Base-by-base conservation (phyloP, 129 eudicot species). In the Smallanthus sonchifolius region DNA sequence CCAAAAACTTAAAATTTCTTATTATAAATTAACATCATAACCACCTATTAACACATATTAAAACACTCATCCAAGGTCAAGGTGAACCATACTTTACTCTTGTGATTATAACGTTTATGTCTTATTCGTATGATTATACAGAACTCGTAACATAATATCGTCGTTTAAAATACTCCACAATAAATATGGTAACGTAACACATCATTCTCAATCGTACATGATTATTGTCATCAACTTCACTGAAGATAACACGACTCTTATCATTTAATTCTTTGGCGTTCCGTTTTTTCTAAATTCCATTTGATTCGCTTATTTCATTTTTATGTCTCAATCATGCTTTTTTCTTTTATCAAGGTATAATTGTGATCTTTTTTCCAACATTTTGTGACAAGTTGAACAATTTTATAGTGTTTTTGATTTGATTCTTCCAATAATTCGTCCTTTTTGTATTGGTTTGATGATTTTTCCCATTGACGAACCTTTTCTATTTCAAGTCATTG, bases 341-440 rank as follows among this genome's bases (percentile, higher is more conserved):
- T 68, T 19, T 20, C 10, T 75, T 57, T 77, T 59, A 59, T 77
- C 81, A 45, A 69, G 65, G 69, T 69, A 70, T 70, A 69, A 44
- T 67, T n/a, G 32, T 61, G 69, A 38, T 35, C 17, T 70, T 47
- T 69, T 70, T 61, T 69, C 64, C 37, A 60, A 47, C 76, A 38
- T 70, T 77, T 77, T 70, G 56, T 60, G 76, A 38, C 81, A 77
- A 77, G 71, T 77, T 60, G 81, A 70, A 36, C 24, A 37, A 69
- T 48, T 14, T 7, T 61, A 14, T 36, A 43, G 37, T 60, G 64
- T 45, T 24, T 45, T 42, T 43, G 48, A 42, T 77, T 40, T 19
- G 47, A 59, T 34, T 45, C 59, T 35, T 45, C 5, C 47, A 77
- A 77, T 77, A 69, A 77, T 70, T 44, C 71, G 61, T 36, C 66